These are phyloP conservation scores for Gymnopilus dilepis DNA, from an alignment of 768 basidiomycete genomes.

Conservation along the genomic window DNA sequence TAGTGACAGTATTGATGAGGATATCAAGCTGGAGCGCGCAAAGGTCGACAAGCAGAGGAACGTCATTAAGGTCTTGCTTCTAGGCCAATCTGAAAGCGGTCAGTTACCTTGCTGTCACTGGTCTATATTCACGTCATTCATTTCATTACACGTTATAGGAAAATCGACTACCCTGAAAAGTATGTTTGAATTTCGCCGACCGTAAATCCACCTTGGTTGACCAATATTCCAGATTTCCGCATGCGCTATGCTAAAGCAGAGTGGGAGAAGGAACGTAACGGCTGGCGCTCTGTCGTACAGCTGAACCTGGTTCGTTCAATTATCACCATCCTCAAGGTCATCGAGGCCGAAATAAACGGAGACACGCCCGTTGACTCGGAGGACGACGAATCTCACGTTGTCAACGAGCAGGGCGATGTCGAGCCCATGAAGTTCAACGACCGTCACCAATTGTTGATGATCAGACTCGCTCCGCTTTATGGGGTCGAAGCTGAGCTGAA, in stretches of 20 bases:
- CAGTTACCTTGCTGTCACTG: conserved; percentile 29
- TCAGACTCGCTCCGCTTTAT: conserved; percentile 66
- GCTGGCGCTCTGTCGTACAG: conserved; percentile 80
- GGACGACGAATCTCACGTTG: conserved; percentile 34
- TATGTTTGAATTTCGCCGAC: conserved; percentile 30
- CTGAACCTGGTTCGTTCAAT: conserved; percentile 80
- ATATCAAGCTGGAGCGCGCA: conserved; percentile 53
- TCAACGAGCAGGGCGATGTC: conserved; percentile 27
- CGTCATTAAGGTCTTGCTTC: conserved; percentile 59
- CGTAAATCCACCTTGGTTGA: not conserved
- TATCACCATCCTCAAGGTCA: conserved; percentile 64
- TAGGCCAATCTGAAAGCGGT: conserved; percentile 76
- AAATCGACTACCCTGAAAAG: conserved; percentile 76
- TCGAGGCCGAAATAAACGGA: conserved; percentile 59
- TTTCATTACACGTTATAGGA: conserved; percentile 40
- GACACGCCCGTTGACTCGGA: conserved; percentile 38
- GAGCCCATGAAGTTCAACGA: conserved; percentile 51
- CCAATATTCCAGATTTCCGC: conserved; percentile 62
- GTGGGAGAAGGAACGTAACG: conserved; percentile 70
- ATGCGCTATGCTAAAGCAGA: conserved; percentile 66
- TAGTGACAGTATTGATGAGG: conserved; percentile 65
- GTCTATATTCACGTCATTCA: conserved; percentile 2
- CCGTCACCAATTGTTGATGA: conserved; percentile 56
- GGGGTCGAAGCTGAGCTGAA: conserved; percentile 69
- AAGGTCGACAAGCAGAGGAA: conserved; percentile 49